Base-by-base conservation (phyloP, 805 yeast genomes). In the Suhomyces sp. region DNA sequence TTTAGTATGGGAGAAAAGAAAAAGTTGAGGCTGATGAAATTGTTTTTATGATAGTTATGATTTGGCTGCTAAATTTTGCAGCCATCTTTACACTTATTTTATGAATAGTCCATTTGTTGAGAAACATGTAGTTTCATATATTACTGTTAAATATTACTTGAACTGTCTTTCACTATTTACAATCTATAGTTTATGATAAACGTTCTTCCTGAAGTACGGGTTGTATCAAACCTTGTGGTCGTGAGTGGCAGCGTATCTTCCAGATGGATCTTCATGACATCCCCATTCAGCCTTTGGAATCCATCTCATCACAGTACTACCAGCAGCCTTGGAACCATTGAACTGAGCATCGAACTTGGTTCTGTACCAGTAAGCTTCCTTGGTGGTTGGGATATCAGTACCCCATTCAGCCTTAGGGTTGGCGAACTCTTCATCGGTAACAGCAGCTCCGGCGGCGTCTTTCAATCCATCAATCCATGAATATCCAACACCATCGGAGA, bases 251-350 rank as follows among this genome's bases (percentile, higher is more conserved):
- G 95, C 97, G 60, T 74, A 91, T 72, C 99, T 86, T 48, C 99
- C 99, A 38, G 96, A 85, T 36, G 99, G 99, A 68, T 93, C 99
- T 54, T 83, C 96, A 57, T 90, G 88, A 71, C 98, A 93, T 50
- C 99, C 99, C 99, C 99, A 93, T 66, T 93, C 98, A 45, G 98
- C 98, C 77, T 93, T 93, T 62, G 99, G 99, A 67, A 93, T 70
- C 99, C 99, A 93, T 77, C 98, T 84, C 97, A 87, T 88, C 42
- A 93, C 99, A 13, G 98, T 93, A 25, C 80, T 70, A 40, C 96
- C 97, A 47, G 95, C 98, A 48, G 96, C 93, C 65, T 80, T 74
- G 53, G 82, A 81, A 43, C 90, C 85, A 33, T 55, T 48, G 84
- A 88, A 93, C 53, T 87, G 68, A 55, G 85, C 95, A 67, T 93